These are phyloP conservation scores for Citeromyces siamensis DNA, from an alignment of 1,139 yeast species.

Conservation along the genomic window DNA sequence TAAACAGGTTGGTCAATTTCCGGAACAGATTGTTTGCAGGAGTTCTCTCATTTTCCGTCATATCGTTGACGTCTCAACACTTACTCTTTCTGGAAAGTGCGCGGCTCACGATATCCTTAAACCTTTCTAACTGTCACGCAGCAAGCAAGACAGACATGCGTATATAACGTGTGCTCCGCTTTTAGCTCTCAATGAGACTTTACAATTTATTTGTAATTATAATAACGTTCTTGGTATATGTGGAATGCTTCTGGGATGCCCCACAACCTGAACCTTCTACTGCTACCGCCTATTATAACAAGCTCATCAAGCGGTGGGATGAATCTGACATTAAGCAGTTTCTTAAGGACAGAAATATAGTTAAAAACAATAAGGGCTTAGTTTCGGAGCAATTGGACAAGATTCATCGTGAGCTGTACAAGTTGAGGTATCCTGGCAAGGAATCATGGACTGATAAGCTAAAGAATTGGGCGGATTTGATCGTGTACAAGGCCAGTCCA, in stretches of 20 bases:
- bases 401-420: neutral
- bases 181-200: neutral
- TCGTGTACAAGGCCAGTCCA: neutral
- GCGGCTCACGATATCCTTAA: too few species aligned
- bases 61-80: too few species aligned
- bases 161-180: neutral
- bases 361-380: conserved; percentile 12
- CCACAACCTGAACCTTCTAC: neutral
- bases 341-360: conserved; percentile 24
- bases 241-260: neutral
- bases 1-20: too few species aligned
- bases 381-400: neutral
- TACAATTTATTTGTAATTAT: too few species aligned
- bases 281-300: neutral
- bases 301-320: conserved; percentile 12
- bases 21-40: too few species aligned
- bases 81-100: too few species aligned
- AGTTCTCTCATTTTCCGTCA: too few species aligned
- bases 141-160: neutral
- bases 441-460: neutral
- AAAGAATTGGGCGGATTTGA: neutral
- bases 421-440: neutral
- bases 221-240: too few species aligned
- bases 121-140: too few species aligned
- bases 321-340: conserved; percentile 19